Percentiles rank a stretch among this genome's conserved stretches.
Evolutionary conservation across 257 asterid genomes (phyloP).

Genomic region (Henckelia pumila): DNA sequence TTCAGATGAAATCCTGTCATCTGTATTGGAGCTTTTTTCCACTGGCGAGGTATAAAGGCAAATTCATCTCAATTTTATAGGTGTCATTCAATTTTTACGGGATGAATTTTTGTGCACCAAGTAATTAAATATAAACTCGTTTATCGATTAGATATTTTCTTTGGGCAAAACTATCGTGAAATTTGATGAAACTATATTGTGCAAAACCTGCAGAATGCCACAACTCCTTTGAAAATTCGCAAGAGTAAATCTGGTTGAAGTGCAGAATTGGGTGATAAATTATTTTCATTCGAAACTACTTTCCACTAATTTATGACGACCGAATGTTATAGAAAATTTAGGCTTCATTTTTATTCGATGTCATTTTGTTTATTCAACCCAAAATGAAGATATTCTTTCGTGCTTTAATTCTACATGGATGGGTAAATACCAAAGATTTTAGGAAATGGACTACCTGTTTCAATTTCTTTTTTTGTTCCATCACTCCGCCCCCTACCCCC

Average conservation of each 20-base stretch:
- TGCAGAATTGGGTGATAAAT: neutral
- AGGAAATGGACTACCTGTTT: too few relatives aligned
- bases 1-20: constrained; percentile 84
- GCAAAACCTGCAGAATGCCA: neutral
- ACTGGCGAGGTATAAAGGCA: constrained; percentile 73
- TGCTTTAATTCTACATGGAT: too few relatives aligned
- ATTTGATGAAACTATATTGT: neutral
- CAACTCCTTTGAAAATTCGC: neutral
- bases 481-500: too few relatives aligned
- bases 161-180: neutral
- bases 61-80: constrained; percentile 14
- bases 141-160: neutral
- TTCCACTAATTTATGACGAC: too few relatives aligned
- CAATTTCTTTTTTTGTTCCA: too few relatives aligned
- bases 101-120: neutral
- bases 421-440: too few relatives aligned
- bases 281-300: too few relatives aligned
- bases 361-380: too few relatives aligned
- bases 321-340: too few relatives aligned
- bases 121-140: too few relatives aligned
- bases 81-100: constrained; percentile 10
- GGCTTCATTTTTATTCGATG: too few relatives aligned
- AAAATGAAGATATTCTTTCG: too few relatives aligned
- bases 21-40: constrained; percentile 90
- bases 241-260: neutral